Evolutionary conservation across 192 early-diverging fungal species (phyloP), one percentile per base, ranked within the genome.

Genomic region (Diversispora eburnea): DNA sequence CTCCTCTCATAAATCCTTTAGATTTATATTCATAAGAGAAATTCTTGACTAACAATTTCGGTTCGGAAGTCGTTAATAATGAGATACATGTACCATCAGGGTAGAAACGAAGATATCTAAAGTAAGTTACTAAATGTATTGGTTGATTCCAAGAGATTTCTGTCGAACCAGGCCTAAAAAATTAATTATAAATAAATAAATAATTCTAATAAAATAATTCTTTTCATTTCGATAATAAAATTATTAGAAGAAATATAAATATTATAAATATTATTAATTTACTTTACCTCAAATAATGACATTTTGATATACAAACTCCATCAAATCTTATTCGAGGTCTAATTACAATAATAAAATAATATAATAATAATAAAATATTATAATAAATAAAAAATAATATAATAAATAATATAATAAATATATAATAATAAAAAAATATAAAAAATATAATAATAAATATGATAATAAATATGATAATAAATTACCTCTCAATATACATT

Each of bases 81-180:
- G 75, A 61, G 10, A 80, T 42, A 12, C 82, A 65, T 7, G 71
- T 70, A 43, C 81, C 81, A 68, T 82, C 68, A 3, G 78, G 61
- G 43, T 83, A 84, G 51, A 84, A 84, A 5, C 81, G 48, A 12
- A 84, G 10, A 57, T 78, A 81, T n/a, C 81, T 61, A 59, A 80
- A 77, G 74, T 84, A 84, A 6, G 79, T 82, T 10, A 84, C 77
- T 12, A 84, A 15, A 60, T 83, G 81, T 60, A 83, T 73, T 1
- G 77, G 77, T 57, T 80, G 79, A 62, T 74, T 67, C 81, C 79
- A 80, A 8, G 64, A 8, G 33, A 57, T 80, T 41, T 83, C 79
- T 58, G 75, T 71, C 22, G 61, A 58, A 1, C 79, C 81, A 47
- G 75, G 72, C 42, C 80, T 57, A 49, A 3, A 73, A 67, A 55